Conservation (phyloP, 306 rosid species). For the Argentina anserina region DNA sequence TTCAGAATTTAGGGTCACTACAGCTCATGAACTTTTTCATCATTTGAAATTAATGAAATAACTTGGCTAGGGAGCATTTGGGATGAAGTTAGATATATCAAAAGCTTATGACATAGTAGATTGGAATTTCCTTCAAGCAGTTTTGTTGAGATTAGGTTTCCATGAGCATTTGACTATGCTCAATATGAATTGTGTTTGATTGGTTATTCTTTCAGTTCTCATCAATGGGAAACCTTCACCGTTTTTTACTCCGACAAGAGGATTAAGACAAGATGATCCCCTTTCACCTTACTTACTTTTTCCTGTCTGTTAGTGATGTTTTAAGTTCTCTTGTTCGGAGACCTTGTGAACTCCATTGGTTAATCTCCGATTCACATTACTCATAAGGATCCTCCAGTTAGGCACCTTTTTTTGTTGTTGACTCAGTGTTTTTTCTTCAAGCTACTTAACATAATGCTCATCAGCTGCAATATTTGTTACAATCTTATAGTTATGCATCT, state of each 20-base stretch:
- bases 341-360: not conserved
- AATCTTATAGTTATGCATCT: not conserved
- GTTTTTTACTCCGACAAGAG: too few species aligned
- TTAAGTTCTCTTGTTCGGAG: rapidly evolving
- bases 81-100: not conserved
- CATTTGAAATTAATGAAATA: not conserved
- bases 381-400: not conserved
- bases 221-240: too few species aligned
- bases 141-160: not conserved
- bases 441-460: not conserved
- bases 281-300: too few species aligned
- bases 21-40: not conserved
- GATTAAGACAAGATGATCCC: too few species aligned
- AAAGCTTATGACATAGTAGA: not conserved
- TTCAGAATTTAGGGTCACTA: too few species aligned
- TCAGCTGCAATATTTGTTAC: not conserved
- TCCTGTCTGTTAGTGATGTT: not conserved
- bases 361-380: not conserved
- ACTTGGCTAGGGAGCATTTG: not conserved
- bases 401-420: not conserved
- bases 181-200: not conserved
- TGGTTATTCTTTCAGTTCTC: too few species aligned
- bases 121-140: not conserved
- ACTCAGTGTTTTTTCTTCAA: not conserved
- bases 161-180: too few species aligned